Base-by-base conservation (phyloP, 371 early-diverging fungal species). In the Haplosporangium sp. region DNA sequence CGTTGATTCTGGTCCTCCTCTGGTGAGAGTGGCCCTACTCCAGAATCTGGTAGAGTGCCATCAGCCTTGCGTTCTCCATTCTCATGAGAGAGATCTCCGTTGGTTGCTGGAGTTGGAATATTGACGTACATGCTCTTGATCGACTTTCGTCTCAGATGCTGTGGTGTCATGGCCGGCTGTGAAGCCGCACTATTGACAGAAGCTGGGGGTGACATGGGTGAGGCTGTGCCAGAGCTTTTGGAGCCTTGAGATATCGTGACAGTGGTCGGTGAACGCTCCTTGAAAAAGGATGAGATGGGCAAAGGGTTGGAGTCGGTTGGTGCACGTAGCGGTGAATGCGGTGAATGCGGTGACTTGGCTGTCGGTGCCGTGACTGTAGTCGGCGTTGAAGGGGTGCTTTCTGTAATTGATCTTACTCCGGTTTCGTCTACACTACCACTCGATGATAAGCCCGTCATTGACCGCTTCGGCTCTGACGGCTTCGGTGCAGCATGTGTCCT, bases 111-210 rank as follows among this genome's bases (percentile, higher is more conserved):
- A 7, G 61, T 75, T 4, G 76, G 76, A 54, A 75, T 66, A 36
- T 75, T 75, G 66, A 75, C 76, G 14, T 75, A 75, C 76, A 75
- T 75, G 42, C 76, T 75, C 56, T 75, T 75, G 63, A 75, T 67
- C 7, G 76, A 75, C 59, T 75, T 75, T 42, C 76, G 64, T 5
- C 76, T 60, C 4, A 75, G 41, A 54, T 69, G 70, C 3, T 66
- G 76, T 5, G 62, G 66, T 2, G 59, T 66, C 54, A 61, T 36
- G 18, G 48, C 61, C 20, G 69, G 43, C 54, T 56, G 57, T 23
- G 73, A 53, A 40, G 4, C 43, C 5, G 53, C 11, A 13, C 40
- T 36, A 16, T 55, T 8, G 29, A 4, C 20, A 16, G 64, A 63
- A 12, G 45, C 53, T 14, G 69, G 62, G 11, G 75, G 61, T 7